Evolutionary conservation across 306 rosid species (phyloP), one percentile per base, ranked within the genome.

Genomic region (Abrus pulchellus): DNA sequence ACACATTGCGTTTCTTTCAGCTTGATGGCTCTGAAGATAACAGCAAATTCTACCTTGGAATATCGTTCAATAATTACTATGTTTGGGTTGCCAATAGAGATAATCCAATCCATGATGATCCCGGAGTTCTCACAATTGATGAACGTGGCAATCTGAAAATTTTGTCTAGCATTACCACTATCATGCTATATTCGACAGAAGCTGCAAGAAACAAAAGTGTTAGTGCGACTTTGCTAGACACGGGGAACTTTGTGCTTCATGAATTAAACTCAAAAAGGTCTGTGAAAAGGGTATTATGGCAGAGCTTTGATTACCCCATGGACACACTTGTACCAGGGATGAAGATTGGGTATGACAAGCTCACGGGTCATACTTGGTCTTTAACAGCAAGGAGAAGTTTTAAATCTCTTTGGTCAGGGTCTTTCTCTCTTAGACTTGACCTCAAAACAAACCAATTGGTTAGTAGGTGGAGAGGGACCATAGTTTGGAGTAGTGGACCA

Each of bases 61-160:
- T 72, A 34, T 72, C 64, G 9, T 14, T 36, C 29, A 8, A 52
- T 3, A 36, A 9, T 6, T 20, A 10, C 32, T 55, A 14, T 27
- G n/a, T 72, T 7, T 72, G 77, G 77, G 29, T 72, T 27, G 77
- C 66, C 41, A 72, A 72, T 14, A 72, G 77, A 56, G 77, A 72
- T 5, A 72, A 5, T 30, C 66, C 77, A 54, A 72, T 72, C 77
- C 53, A 55, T 6, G 73, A 67, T 9, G 76, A 27, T 50, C 65
- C 77, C 40, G 66, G 77, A 40, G 33, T 55, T 40, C 77, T 55
- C 66, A 55, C 77, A 27, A 72, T 72, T 12, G 77, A 72, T 11
- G 40, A 72, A 38, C 6, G 5, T 55, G 66, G 66, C 7, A 72
- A 55, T 66, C 12, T 72, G 4, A 72, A 72, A 72, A 55, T 72